Evolutionary conservation across 768 basidiomycete species (phyloP), one percentile per base, ranked within the genome.

Genomic region (Cytidiella melzeri): DNA sequence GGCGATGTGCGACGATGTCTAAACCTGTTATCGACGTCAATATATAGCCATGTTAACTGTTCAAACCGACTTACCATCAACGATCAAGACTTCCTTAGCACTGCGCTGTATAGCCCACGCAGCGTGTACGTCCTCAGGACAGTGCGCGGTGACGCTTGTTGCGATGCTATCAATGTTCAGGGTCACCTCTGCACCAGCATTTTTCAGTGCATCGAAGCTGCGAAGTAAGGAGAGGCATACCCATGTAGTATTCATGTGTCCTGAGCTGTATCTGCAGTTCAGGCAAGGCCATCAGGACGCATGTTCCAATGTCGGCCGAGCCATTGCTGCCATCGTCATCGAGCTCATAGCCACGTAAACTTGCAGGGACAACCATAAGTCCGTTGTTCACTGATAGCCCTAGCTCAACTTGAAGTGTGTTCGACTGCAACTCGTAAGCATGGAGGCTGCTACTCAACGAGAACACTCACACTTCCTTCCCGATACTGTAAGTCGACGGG

Each of bases 191-290:
- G 50, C 24, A 34, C 4, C 20, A 44, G 3, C 5, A 6, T 49
- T 19, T 41, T 18, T 41, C 7, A 48, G n/a, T n/a, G n/a, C n/a
- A n/a, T n/a, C n/a, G n/a, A n/a, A n/a, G n/a, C n/a, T n/a, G n/a
- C n/a, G n/a, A n/a, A n/a, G n/a, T n/a, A n/a, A n/a, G n/a, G n/a
- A n/a, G n/a, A n/a, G 7, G 24, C 71, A 45, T 59, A 89, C 91
- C 92, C 90, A 96, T 91, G 59, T 80, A 91, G 61, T 82, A 84
- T 59, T 94, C 92, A 53, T 93, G 87, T 49, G 87, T 70, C 47
- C 91, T 75, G 13, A 97, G 70, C 48, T 86, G 76, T 19, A 94
- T 64, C 54, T 90, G 86, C 10, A 94, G 61, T 49, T 84, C 76
- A 0, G 92, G 85, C 4, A 85, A 60, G 0, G 66, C 65, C 19